Evolutionary conservation across 2,329 filamentous ascomycete genomes (phyloP).

Genomic region (Apiospora saccharicola): DNA sequence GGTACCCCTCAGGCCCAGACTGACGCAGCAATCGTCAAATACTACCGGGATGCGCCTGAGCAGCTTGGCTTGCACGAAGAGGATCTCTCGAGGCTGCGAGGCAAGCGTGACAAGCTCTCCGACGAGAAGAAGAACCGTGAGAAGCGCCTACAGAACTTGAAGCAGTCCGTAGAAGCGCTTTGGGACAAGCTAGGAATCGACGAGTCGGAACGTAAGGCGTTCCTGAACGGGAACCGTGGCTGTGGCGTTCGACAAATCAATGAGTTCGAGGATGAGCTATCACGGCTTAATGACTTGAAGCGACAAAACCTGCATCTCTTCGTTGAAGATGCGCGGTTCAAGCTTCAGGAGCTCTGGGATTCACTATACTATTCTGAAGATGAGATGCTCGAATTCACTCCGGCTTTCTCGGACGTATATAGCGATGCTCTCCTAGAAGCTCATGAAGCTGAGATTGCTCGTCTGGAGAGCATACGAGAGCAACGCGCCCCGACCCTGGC

Average conservation of each 20-base stretch:
- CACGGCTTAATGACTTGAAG: conserved; percentile 89
- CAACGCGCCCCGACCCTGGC: conserved; percentile 86
- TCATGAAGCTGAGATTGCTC: conserved; percentile 88
- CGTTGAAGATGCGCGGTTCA: conserved; percentile 90
- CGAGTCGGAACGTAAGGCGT: conserved; percentile 81
- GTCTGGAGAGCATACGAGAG: conserved; percentile 82
- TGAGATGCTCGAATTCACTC: conserved; percentile 98
- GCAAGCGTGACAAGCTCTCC: conserved; percentile 80
- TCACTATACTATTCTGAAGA: conserved; percentile 93
- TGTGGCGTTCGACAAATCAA: conserved; percentile 93
- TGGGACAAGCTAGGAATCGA: conserved; percentile 91
- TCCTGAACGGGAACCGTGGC: conserved; percentile 86
- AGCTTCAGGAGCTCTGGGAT: conserved; percentile 95
- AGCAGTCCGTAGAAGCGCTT: conserved; percentile 78
- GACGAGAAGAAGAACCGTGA: conserved; percentile 91
- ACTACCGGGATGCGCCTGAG: conserved; percentile 89
- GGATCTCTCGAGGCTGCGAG: conserved; percentile 76
- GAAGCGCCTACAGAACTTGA: conserved; percentile 77
- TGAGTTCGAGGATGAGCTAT: conserved; percentile 92
- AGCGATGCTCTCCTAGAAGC: conserved; percentile 94
- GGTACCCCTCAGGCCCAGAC: conserved; percentile 94
- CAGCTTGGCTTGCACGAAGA: conserved; percentile 92
- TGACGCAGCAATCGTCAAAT: conserved; percentile 84
- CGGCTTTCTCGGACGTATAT: conserved; percentile 96
- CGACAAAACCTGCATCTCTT: conserved; percentile 94